Base-by-base conservation (phyloP, 108 stramenopile species). In the Schizochytrium sp. region DNA sequence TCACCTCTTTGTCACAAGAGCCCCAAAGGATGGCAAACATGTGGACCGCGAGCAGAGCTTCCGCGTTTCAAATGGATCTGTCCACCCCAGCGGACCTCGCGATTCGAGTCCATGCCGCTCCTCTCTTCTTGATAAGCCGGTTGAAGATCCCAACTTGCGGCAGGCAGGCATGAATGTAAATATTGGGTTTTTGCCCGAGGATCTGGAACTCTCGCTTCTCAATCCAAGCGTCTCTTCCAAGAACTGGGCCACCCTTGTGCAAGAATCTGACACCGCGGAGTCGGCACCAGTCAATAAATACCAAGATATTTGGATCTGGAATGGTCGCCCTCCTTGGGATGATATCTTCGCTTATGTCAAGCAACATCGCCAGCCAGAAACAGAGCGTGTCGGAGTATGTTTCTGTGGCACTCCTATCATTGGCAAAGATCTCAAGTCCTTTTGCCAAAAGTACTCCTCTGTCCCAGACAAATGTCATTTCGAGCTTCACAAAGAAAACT, bases 381-480 rank as follows among this genome's bases (percentile, higher is more conserved):
- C 88, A 72, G 2, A 38, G 1, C 53, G 90, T 45, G 88, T 93
- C 57, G 92, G 92, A 40, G 91, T 93, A 53, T 91, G 91, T 89
- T 93, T 91, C 87, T 93, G 92, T 72, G 92, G 92, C 10, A 59
- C 92, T 40, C 88, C 91, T 3, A 90, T 59, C 46, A 91, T 93
- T 56, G 92, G 90, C 45, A 87, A 61, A 49, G 91, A 87, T 38
- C 61, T 91, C 46, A 53, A 69, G 61, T 28, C 64, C 56, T 46
- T 57, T 56, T 89, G 89, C 76, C 64, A 69, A 38, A 57, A 73
- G 57, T 53, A 40, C 72, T 50, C 47, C 13, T 28, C 28, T 72
- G 38, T 69, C 64, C 64, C 45, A 41, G 88, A 73, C 72, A 88
- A 89, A 19, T 44, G 69, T 19, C n/a, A 47, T 17, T 91, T 91